phyloP scores from a whole-genome alignment of 2,329 filamentous ascomycete species.

The Bimuria novae-zelandiae region DNA sequence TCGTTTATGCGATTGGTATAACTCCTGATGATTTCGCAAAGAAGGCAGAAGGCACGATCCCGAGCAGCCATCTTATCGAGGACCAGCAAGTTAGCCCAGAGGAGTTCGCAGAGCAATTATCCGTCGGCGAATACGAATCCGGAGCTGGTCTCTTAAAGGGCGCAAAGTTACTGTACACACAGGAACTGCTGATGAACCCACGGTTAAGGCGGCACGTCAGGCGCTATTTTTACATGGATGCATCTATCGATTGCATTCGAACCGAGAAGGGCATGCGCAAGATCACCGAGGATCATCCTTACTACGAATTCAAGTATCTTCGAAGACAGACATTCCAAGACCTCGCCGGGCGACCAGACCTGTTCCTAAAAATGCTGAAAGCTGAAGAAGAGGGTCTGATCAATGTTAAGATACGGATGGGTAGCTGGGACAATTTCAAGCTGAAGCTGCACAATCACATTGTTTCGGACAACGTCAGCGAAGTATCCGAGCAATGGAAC shows the following conservation, averaged over 20 bases:
- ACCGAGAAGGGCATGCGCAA: slow-evolving; percentile 93
- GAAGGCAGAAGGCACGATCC: slow-evolving; percentile 79
- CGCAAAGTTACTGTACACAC: slow-evolving; percentile 85
- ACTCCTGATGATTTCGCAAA: slow-evolving; percentile 85
- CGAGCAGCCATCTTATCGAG: slow-evolving; percentile 69
- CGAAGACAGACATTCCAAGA: slow-evolving; percentile 84
- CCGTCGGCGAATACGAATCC: slow-evolving; percentile 54
- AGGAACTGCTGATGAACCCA: slow-evolving; percentile 86
- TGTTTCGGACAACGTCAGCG: slow-evolving; percentile 92
- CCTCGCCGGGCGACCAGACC: slow-evolving; percentile 79
- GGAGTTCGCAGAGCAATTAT: slow-evolving; percentile 80
- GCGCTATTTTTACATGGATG: slow-evolving; percentile 79
- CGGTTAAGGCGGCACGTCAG: slow-evolving; percentile 88
- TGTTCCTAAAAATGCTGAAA: slow-evolving; percentile 96
- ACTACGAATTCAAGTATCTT: slow-evolving; percentile 97
- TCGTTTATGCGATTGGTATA: slow-evolving; percentile 90
- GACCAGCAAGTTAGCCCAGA: slow-evolving; percentile 80
- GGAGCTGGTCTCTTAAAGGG: slow-evolving; percentile 75
- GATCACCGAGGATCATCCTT: slow-evolving; percentile 93
- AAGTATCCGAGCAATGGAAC: slow-evolving; percentile 95
- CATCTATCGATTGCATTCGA: slow-evolving; percentile 82
- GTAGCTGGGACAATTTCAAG: slow-evolving; percentile 76
- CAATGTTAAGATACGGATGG: slow-evolving; percentile 79
- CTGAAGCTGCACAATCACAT: slow-evolving; percentile 80
- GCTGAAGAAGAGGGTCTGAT: slow-evolving; percentile 93